Evolutionary conservation across 331 rosid genomes (phyloP).

Genomic region (Quercus tomentella): DNA sequence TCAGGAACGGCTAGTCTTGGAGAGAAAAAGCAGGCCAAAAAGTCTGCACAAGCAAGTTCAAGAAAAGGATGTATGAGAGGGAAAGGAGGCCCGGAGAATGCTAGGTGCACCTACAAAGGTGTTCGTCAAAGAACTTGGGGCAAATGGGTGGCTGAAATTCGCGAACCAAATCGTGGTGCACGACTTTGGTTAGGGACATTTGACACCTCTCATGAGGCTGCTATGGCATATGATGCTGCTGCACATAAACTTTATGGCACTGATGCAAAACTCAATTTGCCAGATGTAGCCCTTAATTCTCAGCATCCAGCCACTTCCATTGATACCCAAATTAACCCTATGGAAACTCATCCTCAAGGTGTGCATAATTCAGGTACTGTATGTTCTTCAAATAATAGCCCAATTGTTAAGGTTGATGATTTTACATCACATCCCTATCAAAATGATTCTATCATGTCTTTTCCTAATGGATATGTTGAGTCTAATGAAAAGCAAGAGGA

Average conservation of each 20-base stretch:
- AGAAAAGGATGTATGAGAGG: conserved; percentile 98
- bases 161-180: conserved; percentile 90
- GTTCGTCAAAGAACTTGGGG: conserved; percentile 98
- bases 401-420: conserved; percentile 11
- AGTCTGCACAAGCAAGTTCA: conserved; percentile 65
- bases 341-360: neutral
- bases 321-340: conserved; percentile 5
- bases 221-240: conserved; percentile 76
- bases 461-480: neutral
- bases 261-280: conserved; percentile 78
- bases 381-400: neutral
- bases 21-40: conserved; percentile 36
- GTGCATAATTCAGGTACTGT: neutral
- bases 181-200: conserved; percentile 96
- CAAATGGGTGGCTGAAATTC: conserved; percentile 97
- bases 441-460: conserved; percentile 10
- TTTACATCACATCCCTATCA: conserved; percentile 13
- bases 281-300: conserved; percentile 19
- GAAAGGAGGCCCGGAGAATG: conserved; percentile 90
- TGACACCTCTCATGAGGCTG: conserved; percentile 74
- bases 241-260: conserved; percentile 79
- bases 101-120: conserved; percentile 81
- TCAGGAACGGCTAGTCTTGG: conserved; percentile 21
- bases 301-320: conserved; percentile 9
- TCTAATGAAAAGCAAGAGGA: neutral